Percentiles rank a stretch among this genome's conserved stretches.
These are phyloP conservation scores for Gynostemma pentaphyllum DNA, from an alignment of 306 rosid genomes.

Conservation along the genomic window DNA sequence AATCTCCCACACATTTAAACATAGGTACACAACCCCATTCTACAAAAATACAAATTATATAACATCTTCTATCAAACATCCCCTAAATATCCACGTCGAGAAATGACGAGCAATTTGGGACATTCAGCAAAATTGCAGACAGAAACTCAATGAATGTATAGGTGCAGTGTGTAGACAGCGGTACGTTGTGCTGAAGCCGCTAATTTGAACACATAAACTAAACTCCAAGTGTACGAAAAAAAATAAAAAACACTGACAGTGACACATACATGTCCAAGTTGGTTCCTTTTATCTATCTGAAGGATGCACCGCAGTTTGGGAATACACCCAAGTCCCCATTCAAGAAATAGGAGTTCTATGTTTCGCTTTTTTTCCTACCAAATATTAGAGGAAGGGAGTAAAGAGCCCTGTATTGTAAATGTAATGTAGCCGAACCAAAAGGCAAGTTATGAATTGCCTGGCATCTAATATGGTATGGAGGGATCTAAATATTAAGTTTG, in stretches of 20 bases:
- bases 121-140: slow-evolving; percentile 2
- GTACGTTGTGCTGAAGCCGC: neutral
- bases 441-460: slow-evolving; percentile 69
- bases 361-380: neutral
- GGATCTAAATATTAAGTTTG: neutral
- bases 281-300: too few species aligned
- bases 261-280: neutral
- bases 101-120: too few species aligned
- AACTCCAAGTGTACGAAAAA: neutral
- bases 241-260: neutral
- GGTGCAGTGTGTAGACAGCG: neutral
- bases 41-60: too few species aligned
- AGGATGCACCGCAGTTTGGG: too few species aligned
- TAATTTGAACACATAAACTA: neutral
- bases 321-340: neutral
- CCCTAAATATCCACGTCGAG: too few species aligned
- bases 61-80: too few species aligned
- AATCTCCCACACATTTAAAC: too few species aligned
- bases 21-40: too few species aligned
- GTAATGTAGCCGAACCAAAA: slow-evolving; percentile 59
- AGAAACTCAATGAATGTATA: slow-evolving; percentile 3
- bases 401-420: slow-evolving; percentile 43
- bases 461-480: slow-evolving; percentile 19
- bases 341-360: neutral
- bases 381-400: slow-evolving; percentile 17